Base-by-base conservation (phyloP, 1,284 basidiomycete species). In the Rhodotorula sp. region DNA sequence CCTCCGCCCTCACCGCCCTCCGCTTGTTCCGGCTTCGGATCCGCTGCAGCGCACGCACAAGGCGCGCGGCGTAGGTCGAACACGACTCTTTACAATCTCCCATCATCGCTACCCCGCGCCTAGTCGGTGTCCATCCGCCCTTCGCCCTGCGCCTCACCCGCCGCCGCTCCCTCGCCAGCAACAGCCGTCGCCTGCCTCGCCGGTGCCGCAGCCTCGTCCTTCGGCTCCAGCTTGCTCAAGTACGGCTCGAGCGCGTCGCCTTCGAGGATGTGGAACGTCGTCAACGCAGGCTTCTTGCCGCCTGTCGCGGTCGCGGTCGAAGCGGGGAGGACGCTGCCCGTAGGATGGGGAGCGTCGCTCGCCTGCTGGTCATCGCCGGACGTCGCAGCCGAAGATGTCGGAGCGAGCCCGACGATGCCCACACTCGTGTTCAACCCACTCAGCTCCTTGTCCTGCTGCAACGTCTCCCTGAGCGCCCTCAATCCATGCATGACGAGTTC, bases 361-460 rank as follows among this genome's bases (percentile, higher is more conserved):
- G 34, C 10, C 34, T 34, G 34, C 34, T 34, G 34, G 34, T 34
- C 34, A 34, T 34, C 34, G 34, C 34, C 34, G 34, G 59, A 50
- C 11, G 67, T 28, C 26, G 55, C 16, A 24, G 60, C 55, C 9
- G 65, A 18, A 16, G 59, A 26, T 11, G 64, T 18, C 28, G 55
- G 44, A 18, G 57, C 48, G 48, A 74, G 10, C 15, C 73, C 73
- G 47, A 96, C 85, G 78, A 98, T 90, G 48, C 92, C 93, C 76
- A 97, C 88, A 1, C 91, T 92, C 1, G 94, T 98, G 83, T 98
- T 98, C 77, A 89, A 86, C 74, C 88, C 83, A 13, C 89, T 94
- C 65, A 97, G 87, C 78, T 91, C 92, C 80, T 97, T 98, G 84
- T 97, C 94, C 79, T 98, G 94, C 79, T 97, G 94, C 18, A 98